phyloP scores from a whole-genome alignment of 192 early-diverging fungal species.

The Umbelopsis vinacea region DNA sequence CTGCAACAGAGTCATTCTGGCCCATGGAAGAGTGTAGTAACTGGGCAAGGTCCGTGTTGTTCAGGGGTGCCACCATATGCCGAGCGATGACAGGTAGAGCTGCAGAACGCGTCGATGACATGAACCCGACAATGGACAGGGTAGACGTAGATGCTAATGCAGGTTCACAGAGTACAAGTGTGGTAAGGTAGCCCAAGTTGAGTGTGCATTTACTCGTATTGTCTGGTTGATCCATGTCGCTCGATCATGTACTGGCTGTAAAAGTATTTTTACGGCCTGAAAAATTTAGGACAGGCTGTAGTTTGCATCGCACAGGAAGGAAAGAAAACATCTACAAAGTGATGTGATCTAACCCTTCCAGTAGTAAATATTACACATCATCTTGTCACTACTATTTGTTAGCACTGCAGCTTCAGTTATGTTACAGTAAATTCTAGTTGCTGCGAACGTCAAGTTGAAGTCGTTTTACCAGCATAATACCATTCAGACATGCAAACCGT shows the following conservation, averaged over 20 bases:
- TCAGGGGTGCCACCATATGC: conserved; percentile 2
- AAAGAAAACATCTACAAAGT: too few relatives aligned
- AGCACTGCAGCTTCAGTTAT: not conserved
- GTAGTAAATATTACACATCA: too few relatives aligned
- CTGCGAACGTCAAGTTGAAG: not conserved
- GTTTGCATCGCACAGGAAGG: too few relatives aligned
- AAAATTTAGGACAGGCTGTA: too few relatives aligned
- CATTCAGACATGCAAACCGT: too few relatives aligned
- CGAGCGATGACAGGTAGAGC: not conserved
- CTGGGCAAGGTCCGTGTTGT: conserved; percentile 4
- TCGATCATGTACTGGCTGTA: not conserved
- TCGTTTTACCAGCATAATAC: too few relatives aligned
- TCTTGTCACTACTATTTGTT: too few relatives aligned
- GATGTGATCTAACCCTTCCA: too few relatives aligned
- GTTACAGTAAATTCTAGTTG: too few relatives aligned
- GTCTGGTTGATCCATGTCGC: not conserved
- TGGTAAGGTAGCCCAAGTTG: conserved; percentile 2
- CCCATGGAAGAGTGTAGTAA: conserved; percentile 1
- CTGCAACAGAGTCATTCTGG: not conserved
- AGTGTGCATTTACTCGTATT: not conserved
- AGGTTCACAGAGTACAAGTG: not conserved
- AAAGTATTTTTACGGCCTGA: too few relatives aligned
- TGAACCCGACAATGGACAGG: conserved; percentile 6
- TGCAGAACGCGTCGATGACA: not conserved
- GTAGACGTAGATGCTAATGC: not conserved